Percentiles rank a stretch among this genome's conserved stretches.
phyloP scores from a whole-genome alignment of 139 green algal genomes.

The Coelastrella sp. region DNA sequence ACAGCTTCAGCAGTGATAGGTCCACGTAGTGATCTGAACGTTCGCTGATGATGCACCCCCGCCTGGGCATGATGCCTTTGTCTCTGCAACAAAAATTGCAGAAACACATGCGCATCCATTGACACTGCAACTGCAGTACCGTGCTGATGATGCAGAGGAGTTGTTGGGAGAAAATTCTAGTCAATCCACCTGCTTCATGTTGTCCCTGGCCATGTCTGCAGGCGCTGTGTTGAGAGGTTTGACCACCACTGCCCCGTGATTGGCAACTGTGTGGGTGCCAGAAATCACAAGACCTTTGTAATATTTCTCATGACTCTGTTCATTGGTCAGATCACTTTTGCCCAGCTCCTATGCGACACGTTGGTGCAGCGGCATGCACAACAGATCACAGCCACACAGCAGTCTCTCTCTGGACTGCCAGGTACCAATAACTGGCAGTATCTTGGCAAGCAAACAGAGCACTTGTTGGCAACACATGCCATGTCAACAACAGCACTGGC shows the following conservation, averaged over 20 bases:
- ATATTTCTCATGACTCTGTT: conserved; percentile 53
- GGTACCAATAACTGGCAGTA: no score
- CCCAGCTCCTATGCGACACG: background rate
- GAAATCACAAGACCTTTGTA: conserved; percentile 85
- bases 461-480: background rate
- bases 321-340: conserved; percentile 23
- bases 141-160: no score
- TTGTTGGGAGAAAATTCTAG: no score
- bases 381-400: background rate
- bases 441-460: background rate
- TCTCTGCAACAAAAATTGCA: no score
- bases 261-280: conserved; percentile 74
- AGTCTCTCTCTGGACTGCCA: background rate
- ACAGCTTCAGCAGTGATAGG: no score
- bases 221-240: conserved; percentile 66
- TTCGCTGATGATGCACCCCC: no score
- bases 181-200: no score
- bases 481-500: background rate
- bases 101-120: no score
- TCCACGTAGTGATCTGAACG: no score
- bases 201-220: background rate
- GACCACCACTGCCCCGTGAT: conserved; percentile 87
- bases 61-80: no score
- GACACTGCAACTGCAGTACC: no score
- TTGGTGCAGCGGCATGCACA: conserved; percentile 2